Percentiles rank a stretch among this genome's conserved stretches.
These are phyloP conservation scores for Boletellus ananiceps DNA, from an alignment of 768 basidiomycete species.

Conservation along the genomic window DNA sequence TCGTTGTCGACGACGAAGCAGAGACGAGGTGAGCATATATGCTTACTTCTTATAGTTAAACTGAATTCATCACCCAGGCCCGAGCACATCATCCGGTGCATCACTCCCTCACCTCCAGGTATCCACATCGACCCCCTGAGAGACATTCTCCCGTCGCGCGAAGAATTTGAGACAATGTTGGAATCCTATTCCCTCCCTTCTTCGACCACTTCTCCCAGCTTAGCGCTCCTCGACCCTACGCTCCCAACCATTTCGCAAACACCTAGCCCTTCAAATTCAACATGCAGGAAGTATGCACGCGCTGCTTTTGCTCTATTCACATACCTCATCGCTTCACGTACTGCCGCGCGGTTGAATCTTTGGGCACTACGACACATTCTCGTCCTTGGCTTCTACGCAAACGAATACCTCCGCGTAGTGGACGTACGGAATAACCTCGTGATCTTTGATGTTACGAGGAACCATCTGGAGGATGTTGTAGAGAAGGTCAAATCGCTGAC, in stretches of 20 bases:
- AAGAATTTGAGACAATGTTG: constrained; percentile 46
- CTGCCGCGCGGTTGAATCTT: constrained; percentile 50
- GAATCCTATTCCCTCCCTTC: constrained; percentile 37
- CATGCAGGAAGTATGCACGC: constrained; percentile 51
- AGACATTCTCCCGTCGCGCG: constrained; percentile 50
- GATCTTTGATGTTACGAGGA: constrained; percentile 1
- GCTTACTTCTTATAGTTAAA: neutral
- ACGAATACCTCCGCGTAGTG: constrained; percentile 56
- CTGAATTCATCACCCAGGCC: constrained; percentile 32
- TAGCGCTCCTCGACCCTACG: constrained; percentile 57
- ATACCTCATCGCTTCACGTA: constrained; percentile 53
- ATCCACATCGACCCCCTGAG: constrained; percentile 37
- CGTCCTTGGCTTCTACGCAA: constrained; percentile 55
- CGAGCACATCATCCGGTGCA: constrained; percentile 40
- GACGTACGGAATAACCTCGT: constrained; percentile 48
- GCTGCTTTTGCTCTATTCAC: constrained; percentile 52
- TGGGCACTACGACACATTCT: constrained; percentile 73
- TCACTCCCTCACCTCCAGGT: constrained; percentile 34
- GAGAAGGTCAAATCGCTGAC: constrained; percentile 47
- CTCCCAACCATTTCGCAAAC: constrained; percentile 42
- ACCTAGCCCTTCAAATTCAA: constrained; percentile 5
- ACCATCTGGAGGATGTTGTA: constrained; percentile 36
- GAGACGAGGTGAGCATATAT: constrained; percentile 30
- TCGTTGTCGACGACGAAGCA: constrained; percentile 37
- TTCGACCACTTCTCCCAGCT: constrained; percentile 46